phyloP scores from a whole-genome alignment of 2,329 filamentous ascomycete species.

The Lecanoromycetidae sp. region DNA sequence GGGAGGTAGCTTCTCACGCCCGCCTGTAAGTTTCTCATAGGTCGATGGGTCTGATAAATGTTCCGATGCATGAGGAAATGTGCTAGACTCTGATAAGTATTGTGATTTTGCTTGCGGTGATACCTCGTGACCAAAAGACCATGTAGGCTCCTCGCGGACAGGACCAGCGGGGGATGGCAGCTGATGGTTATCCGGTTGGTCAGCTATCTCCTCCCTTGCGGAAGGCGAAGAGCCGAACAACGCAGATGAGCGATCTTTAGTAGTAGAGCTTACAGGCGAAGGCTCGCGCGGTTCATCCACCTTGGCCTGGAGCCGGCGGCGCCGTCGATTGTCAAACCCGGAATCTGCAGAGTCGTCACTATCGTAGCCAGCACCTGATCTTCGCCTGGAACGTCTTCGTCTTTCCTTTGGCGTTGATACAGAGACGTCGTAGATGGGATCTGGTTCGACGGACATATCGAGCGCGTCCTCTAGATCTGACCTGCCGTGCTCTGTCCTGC shows the following conservation, averaged over 20 bases:
- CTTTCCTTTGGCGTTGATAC: background rate
- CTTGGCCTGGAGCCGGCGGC: slow-evolving; percentile 9
- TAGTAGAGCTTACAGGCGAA: slow-evolving; percentile 31
- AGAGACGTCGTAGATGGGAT: background rate
- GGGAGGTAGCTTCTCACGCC: background rate
- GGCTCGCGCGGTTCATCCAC: slow-evolving; percentile 18
- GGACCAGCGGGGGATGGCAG: background rate
- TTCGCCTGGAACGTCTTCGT: slow-evolving; percentile 8
- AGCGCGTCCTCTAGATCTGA: background rate
- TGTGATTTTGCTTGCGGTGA: background rate
- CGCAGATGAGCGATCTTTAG: slow-evolving; percentile 35
- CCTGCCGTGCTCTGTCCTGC: background rate
- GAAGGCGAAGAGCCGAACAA: slow-evolving; percentile 35
- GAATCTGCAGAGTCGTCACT: slow-evolving; percentile 16
- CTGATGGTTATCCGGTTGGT: background rate
- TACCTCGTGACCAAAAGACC: slow-evolving; percentile 5
- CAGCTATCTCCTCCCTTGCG: slow-evolving; percentile 20
- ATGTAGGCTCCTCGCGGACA: background rate
- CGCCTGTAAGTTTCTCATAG: background rate
- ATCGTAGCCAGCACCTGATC: slow-evolving; percentile 7
- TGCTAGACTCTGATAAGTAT: background rate
- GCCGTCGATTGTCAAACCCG: slow-evolving; percentile 13
- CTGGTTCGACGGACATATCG: background rate
- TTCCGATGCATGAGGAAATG: background rate
- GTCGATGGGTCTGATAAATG: background rate